A percentile compares a stretch with the other conserved stretches of the same genome.
phyloP scores from a whole-genome alignment of 2,329 filamentous ascomycete genomes.

The Chaetothyriales sp. region DNA sequence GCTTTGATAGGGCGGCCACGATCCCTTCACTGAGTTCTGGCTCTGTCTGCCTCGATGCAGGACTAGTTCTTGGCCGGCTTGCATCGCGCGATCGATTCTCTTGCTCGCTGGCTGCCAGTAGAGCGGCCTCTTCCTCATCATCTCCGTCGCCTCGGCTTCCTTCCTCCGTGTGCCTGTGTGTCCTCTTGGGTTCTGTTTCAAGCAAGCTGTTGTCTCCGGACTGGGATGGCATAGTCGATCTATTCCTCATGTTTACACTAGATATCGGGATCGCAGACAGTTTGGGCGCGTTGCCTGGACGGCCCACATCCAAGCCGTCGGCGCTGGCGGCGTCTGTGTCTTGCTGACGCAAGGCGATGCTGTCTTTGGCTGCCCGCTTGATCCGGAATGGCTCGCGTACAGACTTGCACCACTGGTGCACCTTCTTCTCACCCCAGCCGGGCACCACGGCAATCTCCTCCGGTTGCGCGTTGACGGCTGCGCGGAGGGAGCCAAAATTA shows the following conservation, averaged over 20 bases:
- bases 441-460: slow-evolving; percentile 75
- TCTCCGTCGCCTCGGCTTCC: slow-evolving; percentile 20
- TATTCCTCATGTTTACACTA: slow-evolving; percentile 9
- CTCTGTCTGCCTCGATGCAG: slow-evolving; percentile 16
- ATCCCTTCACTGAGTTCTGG: slow-evolving; percentile 42
- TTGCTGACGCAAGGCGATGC: slow-evolving; percentile 20
- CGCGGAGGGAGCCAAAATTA: slow-evolving; percentile 78
- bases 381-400: slow-evolving; percentile 76
- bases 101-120: slow-evolving; percentile 22
- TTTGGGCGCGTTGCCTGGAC: slow-evolving; percentile 11
- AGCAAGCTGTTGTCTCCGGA: slow-evolving; percentile 4
- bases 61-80: slow-evolving; percentile 6
- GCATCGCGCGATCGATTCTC: slow-evolving; percentile 4
- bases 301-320: slow-evolving; percentile 18
- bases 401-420: slow-evolving; percentile 67
- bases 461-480: slow-evolving; percentile 72
- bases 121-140: slow-evolving; percentile 37
- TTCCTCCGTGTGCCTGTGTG: slow-evolving; percentile 7
- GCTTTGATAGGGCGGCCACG: slow-evolving; percentile 43
- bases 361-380: slow-evolving; percentile 51
- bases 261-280: slow-evolving; percentile 21
- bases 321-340: slow-evolving; percentile 5
- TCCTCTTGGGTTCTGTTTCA: slow-evolving; percentile 9
- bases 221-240: slow-evolving; percentile 7
- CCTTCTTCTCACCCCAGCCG: slow-evolving; percentile 93